Evolutionary conservation across 176 grass and related monocot species (phyloP).

Genomic region (Tillandsia fasciculata): DNA sequence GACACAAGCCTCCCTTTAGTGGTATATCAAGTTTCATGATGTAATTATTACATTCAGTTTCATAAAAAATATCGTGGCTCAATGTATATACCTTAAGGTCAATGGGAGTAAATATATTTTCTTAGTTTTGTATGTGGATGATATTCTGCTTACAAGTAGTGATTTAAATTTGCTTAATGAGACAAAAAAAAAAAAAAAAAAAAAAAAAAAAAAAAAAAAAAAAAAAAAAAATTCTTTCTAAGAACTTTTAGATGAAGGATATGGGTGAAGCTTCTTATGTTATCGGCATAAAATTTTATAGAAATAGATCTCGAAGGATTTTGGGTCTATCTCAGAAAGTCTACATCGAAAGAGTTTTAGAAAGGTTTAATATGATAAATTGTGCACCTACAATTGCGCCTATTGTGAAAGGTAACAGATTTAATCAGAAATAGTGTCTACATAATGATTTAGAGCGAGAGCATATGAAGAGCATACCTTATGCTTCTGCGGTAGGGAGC

Average conservation of each 20-base stretch:
- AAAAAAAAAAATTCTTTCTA: too few species aligned
- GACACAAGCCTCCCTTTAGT: too few species aligned
- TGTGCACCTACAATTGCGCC: neutral
- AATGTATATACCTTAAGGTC: neutral
- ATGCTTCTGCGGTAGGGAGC: neutral
- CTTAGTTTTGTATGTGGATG: too few species aligned
- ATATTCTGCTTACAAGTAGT: too few species aligned
- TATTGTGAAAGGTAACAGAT: neutral
- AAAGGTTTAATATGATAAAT: neutral
- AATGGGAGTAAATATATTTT: constrained; percentile 1
- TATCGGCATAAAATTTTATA: too few species aligned
- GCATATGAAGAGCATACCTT: neutral
- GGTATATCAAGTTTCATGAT: too few species aligned
- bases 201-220: too few species aligned
- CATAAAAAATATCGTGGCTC: neutral
- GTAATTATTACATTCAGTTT: neutral
- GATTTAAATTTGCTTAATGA: too few species aligned
- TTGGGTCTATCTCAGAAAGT: neutral
- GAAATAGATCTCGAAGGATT: neutral
- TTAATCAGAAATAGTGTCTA: neutral
- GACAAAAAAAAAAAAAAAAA: too few species aligned
- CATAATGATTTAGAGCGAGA: neutral
- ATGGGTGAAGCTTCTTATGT: too few species aligned
- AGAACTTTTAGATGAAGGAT: too few species aligned
- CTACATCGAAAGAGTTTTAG: neutral